phyloP scores from a whole-genome alignment of 768 basidiomycete species.

The Hericium erinaceus region DNA sequence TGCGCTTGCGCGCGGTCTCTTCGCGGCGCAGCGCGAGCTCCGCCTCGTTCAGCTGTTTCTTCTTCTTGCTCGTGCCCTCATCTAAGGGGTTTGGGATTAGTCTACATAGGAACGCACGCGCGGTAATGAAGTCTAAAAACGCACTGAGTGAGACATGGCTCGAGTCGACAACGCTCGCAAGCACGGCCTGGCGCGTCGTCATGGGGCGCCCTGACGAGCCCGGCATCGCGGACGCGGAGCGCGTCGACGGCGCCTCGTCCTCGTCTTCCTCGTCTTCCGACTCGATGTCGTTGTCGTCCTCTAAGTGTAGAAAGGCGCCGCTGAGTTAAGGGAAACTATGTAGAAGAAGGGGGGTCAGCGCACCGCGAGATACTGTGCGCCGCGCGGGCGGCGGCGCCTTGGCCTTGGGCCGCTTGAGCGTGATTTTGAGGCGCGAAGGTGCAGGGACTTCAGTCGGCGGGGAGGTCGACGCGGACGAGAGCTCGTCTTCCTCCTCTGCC shows the following conservation, averaged over 20 bases:
- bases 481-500: constrained; percentile 8
- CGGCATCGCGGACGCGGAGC: constrained; percentile 16
- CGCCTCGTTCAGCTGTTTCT: constrained; percentile 60
- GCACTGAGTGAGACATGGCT: constrained; percentile 59
- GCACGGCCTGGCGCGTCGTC: constrained; percentile 54
- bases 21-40: constrained; percentile 69
- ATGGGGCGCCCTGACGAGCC: constrained; percentile 21
- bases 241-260: constrained; percentile 6
- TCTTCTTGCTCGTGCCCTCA: constrained; percentile 36
- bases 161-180: constrained; percentile 59
- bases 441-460: constrained; percentile 13
- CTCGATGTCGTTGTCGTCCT: constrained; percentile 34
- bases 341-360: neutral
- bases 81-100: constrained; percentile 8
- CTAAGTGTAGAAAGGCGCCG: neutral
- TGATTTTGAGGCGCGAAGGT: constrained; percentile 44
- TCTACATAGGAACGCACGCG: neutral
- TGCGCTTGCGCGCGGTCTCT: constrained; percentile 76
- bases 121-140: neutral
- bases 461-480: constrained; percentile 14
- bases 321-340: no score
- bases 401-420: constrained; percentile 41
- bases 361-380: constrained; percentile 20
- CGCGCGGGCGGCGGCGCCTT: constrained; percentile 11
- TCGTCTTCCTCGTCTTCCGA: constrained; percentile 24